A percentile compares a stretch with the other conserved stretches of the same genome.
phyloP scores from a whole-genome alignment of 2,329 filamentous ascomycete genomes.

The Orbilia ellipsospora region DNA sequence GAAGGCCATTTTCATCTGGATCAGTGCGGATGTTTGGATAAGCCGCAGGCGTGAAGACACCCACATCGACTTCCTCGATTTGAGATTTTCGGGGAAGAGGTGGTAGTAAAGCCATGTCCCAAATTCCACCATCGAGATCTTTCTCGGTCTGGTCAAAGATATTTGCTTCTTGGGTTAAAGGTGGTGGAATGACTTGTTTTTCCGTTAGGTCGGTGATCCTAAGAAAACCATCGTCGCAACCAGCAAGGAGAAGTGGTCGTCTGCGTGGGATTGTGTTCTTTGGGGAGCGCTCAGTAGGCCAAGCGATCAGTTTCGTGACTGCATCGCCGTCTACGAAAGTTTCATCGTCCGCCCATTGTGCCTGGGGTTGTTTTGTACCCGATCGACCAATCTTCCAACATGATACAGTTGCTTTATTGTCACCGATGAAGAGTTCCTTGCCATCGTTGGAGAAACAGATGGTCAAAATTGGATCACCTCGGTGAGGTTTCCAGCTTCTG shows the following conservation, averaged over 20 bases:
- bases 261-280: constrained; percentile 55
- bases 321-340: constrained; percentile 39
- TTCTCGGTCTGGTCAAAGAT: constrained; percentile 51
- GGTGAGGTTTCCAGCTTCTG: constrained; percentile 32
- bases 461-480: constrained; percentile 25
- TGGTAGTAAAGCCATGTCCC: constrained; percentile 55
- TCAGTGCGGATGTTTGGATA: constrained; percentile 52
- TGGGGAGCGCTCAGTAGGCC: constrained; percentile 52
- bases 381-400: constrained; percentile 43
- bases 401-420: constrained; percentile 49
- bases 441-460: constrained; percentile 51
- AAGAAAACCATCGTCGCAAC: constrained; percentile 47
- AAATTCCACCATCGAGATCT: constrained; percentile 53
- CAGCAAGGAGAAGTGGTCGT: constrained; percentile 54
- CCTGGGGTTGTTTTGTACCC: constrained; percentile 22
- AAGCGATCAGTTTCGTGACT: constrained; percentile 54
- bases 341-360: constrained; percentile 37
- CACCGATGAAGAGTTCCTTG: constrained; percentile 43
- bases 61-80: constrained; percentile 47
- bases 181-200: constrained; percentile 53
- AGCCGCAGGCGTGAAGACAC: constrained; percentile 51
- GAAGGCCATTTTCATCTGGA: constrained; percentile 50
- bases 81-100: constrained; percentile 47
- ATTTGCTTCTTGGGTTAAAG: constrained; percentile 47
- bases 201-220: constrained; percentile 53